Conservation (phyloP, 2,329 filamentous ascomycete species). For the Colletotrichum sp. region DNA sequence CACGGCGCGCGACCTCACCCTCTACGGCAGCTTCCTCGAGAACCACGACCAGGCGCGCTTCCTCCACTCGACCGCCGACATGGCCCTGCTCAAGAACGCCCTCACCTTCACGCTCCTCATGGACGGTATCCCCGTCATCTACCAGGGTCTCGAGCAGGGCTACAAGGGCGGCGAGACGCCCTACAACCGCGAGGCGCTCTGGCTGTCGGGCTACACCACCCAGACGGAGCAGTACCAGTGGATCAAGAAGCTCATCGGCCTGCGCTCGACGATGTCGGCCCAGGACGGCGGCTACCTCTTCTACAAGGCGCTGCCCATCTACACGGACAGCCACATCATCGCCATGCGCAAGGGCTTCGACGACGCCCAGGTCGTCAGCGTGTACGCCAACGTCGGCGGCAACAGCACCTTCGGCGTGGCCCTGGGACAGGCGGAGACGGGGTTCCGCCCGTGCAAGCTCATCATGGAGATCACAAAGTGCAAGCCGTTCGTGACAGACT, state of each 20-base stretch:
- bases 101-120: conserved; percentile 66
- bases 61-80: conserved; percentile 54
- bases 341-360: conserved; percentile 20
- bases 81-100: conserved; percentile 63
- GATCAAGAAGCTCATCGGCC: conserved; percentile 4
- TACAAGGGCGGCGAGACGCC: conserved; percentile 53
- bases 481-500: conserved; percentile 11
- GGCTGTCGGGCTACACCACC: conserved; percentile 56
- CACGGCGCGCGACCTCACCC: conserved; percentile 9
- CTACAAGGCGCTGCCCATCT: conserved; percentile 9
- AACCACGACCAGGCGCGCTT: conserved; percentile 66
- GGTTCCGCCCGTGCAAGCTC: conserved; percentile 11
- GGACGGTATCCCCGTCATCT: conserved; percentile 68
- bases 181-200: conserved; percentile 62
- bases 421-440: conserved; percentile 1
- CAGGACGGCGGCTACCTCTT: conserved; percentile 12
- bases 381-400: conserved; percentile 16
- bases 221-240: conserved; percentile 49
- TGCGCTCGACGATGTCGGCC: conserved; percentile 7
- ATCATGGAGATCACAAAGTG: conserved; percentile 17
- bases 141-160: conserved; percentile 70
- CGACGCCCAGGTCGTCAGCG: conserved; percentile 11
- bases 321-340: not conserved
- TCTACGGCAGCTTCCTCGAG: conserved; percentile 51
- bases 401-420: conserved; percentile 3